Evolutionary conservation across 2,329 filamentous ascomycete genomes (phyloP).

Genomic region (Calonectria leucothoes): DNA sequence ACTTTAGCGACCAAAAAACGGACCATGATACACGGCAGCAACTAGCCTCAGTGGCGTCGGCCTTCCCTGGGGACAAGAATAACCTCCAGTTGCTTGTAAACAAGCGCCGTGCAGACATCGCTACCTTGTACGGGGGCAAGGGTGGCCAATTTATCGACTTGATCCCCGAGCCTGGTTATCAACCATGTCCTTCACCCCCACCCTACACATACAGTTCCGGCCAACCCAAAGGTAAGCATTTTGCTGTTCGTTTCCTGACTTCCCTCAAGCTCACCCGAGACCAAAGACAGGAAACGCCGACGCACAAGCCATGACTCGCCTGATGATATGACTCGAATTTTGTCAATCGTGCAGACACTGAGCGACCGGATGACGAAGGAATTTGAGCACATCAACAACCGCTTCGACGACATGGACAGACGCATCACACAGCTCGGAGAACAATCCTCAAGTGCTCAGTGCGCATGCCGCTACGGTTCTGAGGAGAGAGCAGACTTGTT

Average conservation of each 20-base stretch:
- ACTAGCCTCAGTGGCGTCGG: not conserved
- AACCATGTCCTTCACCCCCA: not conserved
- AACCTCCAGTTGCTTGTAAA: not conserved
- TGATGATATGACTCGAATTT: not conserved
- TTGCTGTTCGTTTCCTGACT: not conserved
- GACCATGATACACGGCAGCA: not conserved
- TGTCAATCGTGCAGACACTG: not conserved
- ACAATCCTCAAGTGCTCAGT: not conserved
- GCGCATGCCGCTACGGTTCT: not conserved
- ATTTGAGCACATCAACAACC: not conserved
- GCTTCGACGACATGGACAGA: not conserved
- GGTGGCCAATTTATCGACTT: not conserved
- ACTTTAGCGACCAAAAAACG: not conserved
- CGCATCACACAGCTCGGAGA: not conserved
- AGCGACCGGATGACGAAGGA: not conserved
- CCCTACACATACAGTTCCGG: not conserved
- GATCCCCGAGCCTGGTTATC: not conserved
- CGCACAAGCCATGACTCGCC: not conserved
- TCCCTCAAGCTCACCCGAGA: not conserved
- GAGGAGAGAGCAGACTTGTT: not conserved
- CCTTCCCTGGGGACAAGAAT: not conserved
- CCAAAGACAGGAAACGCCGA: not conserved
- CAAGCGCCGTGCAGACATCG: not conserved
- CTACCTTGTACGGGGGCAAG: not conserved
- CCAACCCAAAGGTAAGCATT: not conserved